Evolutionary conservation across 2,329 filamentous ascomycete genomes (phyloP).

Genomic region (Sporothrix pseudoabietina): DNA sequence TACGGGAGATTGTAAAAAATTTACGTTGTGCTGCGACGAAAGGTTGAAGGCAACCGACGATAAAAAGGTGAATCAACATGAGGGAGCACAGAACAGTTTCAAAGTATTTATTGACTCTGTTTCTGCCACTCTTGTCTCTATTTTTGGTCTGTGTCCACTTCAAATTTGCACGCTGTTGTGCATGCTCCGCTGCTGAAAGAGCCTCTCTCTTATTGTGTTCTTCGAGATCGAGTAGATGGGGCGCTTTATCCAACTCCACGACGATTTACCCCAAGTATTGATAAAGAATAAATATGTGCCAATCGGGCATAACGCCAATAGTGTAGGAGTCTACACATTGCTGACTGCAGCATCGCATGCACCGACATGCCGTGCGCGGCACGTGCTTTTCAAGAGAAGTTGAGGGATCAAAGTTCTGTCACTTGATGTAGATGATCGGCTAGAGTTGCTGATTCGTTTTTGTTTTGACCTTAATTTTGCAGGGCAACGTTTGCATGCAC

Average conservation of each 20-base stretch:
- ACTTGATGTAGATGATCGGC: neutral
- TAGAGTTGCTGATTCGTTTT: neutral
- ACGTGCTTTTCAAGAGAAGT: neutral
- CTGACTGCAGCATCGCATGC: neutral
- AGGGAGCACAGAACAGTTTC: slow-evolving; percentile 20
- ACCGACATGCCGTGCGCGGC: neutral
- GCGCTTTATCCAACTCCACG: neutral
- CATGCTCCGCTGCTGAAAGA: neutral
- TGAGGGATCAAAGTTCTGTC: neutral
- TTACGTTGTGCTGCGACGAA: neutral
- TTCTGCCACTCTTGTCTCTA: neutral
- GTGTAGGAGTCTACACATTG: neutral
- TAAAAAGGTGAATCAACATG: neutral
- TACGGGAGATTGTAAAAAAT: neutral
- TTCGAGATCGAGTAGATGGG: neutral
- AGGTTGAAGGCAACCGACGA: neutral
- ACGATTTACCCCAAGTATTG: too few relatives aligned
- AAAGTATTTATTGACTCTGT: neutral
- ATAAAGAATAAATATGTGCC: neutral
- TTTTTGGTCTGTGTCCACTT: neutral
- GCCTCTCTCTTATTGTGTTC: neutral
- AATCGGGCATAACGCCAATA: neutral
- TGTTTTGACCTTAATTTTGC: neutral
- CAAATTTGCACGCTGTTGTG: neutral
- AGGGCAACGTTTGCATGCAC: neutral